Evolutionary conservation across 441 rosid species (phyloP).

Genomic region (Sinapis alba): DNA sequence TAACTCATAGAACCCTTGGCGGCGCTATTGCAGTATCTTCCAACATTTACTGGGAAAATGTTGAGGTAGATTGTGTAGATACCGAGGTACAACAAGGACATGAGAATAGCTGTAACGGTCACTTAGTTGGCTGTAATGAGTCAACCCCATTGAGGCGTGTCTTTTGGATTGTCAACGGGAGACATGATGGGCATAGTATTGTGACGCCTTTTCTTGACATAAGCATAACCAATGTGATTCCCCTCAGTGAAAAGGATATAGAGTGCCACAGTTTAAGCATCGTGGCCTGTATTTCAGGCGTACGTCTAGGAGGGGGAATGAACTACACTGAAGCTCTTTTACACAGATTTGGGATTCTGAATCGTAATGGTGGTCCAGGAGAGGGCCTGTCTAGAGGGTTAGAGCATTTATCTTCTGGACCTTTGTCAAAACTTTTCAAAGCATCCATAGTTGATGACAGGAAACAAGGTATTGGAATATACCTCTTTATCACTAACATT

Average conservation of each 20-base stretch:
- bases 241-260: constrained; percentile 75
- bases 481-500: neutral
- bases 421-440: constrained; percentile 84
- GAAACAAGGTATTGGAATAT: constrained; percentile 50
- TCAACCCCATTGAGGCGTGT: constrained; percentile 71
- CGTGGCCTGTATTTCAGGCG: constrained; percentile 80
- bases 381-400: constrained; percentile 81
- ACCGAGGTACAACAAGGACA: constrained; percentile 52
- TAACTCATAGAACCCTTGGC: constrained; percentile 93
- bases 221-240: constrained; percentile 78
- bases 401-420: constrained; percentile 78
- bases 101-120: constrained; percentile 54
- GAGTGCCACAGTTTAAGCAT: constrained; percentile 87
- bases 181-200: constrained; percentile 45
- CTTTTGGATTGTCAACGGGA: constrained; percentile 79
- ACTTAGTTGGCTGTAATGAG: constrained; percentile 47
- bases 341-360: constrained; percentile 73
- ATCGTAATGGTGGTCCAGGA: constrained; percentile 93
- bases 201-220: constrained; percentile 74
- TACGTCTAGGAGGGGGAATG: constrained; percentile 94
- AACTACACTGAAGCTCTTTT: constrained; percentile 65
- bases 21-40: constrained; percentile 96
- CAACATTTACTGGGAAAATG: constrained; percentile 69
- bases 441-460: constrained; percentile 58
- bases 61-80: constrained; percentile 87